Percentiles rank a stretch among this genome's conserved stretches.
Evolutionary conservation across 108 stramenopile species (phyloP).

Genomic region (Aurantiochytrium sp.): DNA sequence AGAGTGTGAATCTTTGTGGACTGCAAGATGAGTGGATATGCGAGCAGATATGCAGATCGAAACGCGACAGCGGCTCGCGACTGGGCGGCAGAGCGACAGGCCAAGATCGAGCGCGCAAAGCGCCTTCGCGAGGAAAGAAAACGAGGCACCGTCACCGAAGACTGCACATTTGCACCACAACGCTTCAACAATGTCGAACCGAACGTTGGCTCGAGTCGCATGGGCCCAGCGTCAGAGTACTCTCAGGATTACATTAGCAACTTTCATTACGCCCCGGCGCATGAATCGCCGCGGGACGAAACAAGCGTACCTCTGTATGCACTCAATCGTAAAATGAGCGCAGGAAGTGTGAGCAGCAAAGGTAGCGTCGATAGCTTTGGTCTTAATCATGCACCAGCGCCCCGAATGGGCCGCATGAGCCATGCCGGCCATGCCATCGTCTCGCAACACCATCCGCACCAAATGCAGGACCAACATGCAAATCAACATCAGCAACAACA

Average conservation of each 20-base stretch:
- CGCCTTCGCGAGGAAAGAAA: neutral
- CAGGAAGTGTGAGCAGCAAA: neutral
- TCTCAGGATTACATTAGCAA: neutral
- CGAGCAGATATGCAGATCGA: neutral
- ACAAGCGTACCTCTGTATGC: neutral
- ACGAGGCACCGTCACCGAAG: neutral
- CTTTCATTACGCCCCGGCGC: neutral
- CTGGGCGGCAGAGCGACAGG: constrained; percentile 1
- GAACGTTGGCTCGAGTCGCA: neutral
- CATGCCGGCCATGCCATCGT: neutral
- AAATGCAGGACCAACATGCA: too few relatives aligned
- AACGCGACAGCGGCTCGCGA: neutral
- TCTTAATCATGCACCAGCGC: neutral
- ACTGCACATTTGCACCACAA: neutral
- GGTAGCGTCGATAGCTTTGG: neutral
- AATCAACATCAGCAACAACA: too few relatives aligned
- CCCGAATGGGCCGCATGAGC: neutral
- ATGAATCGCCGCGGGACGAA: neutral
- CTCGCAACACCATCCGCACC: neutral
- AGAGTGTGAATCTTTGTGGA: too few relatives aligned
- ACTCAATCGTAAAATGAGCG: neutral
- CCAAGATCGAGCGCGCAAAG: constrained; percentile 9
- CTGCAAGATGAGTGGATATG: neutral
- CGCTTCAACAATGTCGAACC: neutral
- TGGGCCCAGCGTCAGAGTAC: neutral